Evolutionary conservation across 192 early-diverging fungal species (phyloP).

Genomic region (Coemansia guatemalensis): DNA sequence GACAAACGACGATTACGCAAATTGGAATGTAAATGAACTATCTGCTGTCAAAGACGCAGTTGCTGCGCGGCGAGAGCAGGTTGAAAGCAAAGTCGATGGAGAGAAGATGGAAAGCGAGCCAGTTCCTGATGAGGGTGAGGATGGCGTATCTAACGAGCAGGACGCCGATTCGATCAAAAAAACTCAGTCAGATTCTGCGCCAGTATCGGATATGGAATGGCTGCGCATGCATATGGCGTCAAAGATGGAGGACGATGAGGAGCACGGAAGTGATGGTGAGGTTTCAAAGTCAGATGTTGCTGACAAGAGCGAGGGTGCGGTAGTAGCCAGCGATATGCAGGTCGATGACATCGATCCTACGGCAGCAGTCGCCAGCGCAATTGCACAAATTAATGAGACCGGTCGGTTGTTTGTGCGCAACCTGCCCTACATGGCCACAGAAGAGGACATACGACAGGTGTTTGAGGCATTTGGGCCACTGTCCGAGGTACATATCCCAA

Average conservation of each 20-base stretch:
- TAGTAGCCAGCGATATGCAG: not conserved
- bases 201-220: conserved; percentile 67
- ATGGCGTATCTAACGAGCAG: not conserved
- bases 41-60: conserved; percentile 36
- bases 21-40: conserved; percentile 41
- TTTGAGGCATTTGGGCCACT: conserved; percentile 91
- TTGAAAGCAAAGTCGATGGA: conserved; percentile 48
- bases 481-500: conserved; percentile 93
- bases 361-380: conserved; percentile 29
- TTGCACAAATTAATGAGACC: conserved; percentile 85
- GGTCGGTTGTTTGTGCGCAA: conserved; percentile 94
- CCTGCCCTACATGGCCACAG: conserved; percentile 85
- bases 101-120: conserved; percentile 15
- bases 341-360: conserved; percentile 18
- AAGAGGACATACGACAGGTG: conserved; percentile 76
- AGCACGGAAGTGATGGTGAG: not conserved
- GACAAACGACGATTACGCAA: conserved; percentile 83
- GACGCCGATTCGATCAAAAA: conserved; percentile 23
- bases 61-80: conserved; percentile 44
- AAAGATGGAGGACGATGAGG: conserved; percentile 28
- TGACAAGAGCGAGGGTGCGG: not conserved
- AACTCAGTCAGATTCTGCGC: conserved; percentile 17
- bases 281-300: not conserved
- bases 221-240: conserved; percentile 65
- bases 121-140: not conserved